Evolutionary conservation across 2,329 filamentous ascomycete genomes (phyloP), one percentile per base, ranked within the genome.

Genomic region (Coniochaeta prunicola): DNA sequence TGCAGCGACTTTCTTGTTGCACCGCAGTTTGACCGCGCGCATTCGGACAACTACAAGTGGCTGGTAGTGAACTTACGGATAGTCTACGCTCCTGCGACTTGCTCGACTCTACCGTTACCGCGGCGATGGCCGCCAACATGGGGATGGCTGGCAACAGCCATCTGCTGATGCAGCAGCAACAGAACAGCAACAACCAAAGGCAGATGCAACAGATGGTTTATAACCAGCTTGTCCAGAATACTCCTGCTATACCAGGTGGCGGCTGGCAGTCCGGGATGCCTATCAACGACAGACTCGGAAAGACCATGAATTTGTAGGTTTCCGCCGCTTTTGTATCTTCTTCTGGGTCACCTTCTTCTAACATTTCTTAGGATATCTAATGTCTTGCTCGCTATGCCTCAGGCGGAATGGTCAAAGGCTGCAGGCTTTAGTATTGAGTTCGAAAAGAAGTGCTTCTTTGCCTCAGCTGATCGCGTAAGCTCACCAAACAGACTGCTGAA

Each of bases 71-170:
- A 53, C 42, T 13, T 40, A 12, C 42, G 28, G 42, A 26, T 24
- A 7, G 3, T 34, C 36, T 7, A 36, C 28, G 45, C 8, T 53
- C 34, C 40, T 48, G 58, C 55, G 38, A 59, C 54, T 54, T 65
- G 60, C 64, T 58, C 50, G 26, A 50, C 54, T 54, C 59, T 57
- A 59, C 59, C 17, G 60, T 57, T 36, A 60, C 61, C 64, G 77
- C 77, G 76, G 79, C 78, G 72, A 85, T 85, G 82, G 81, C 82
- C 74, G 81, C 78, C 68, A 84, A 83, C 65, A 79, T 84, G 73
- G 81, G 82, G 66, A 83, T 84, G 80, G 76, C 73, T 68, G 73
- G 71, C 61, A 74, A 71, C 63, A 76, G 73, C 69, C 73, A 74
- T 60, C 76, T 79, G 71, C 73, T 78, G 69, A 73, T 74, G 65